These are phyloP conservation scores for Myrica gale DNA, from an alignment of 306 rosid genomes.

Conservation along the genomic window DNA sequence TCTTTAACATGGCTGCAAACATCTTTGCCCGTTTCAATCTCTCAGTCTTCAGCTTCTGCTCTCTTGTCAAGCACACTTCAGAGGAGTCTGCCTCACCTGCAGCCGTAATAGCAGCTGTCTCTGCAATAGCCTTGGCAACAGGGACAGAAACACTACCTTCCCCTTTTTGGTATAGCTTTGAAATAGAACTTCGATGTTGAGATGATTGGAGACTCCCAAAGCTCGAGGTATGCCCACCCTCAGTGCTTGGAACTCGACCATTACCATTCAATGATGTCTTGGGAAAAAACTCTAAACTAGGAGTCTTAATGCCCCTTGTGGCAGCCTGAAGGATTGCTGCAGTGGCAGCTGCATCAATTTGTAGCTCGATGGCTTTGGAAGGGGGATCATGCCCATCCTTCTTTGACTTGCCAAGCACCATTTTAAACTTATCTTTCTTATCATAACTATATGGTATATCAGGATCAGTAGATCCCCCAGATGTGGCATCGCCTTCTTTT, in stretches of 20 bases:
- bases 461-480: conserved; percentile 45
- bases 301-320: conserved; percentile 64
- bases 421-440: conserved; percentile 72
- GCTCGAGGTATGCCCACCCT: conserved; percentile 46
- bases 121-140: conserved; percentile 57
- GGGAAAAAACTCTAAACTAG: conserved; percentile 43
- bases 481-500: conserved; percentile 38
- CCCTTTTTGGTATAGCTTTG: conserved; percentile 22
- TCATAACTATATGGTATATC: conserved; percentile 49
- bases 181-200: conserved; percentile 33
- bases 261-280: conserved; percentile 48
- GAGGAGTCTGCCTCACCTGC: conserved; percentile 79
- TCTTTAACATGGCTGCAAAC: conserved; percentile 78
- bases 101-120: conserved; percentile 63
- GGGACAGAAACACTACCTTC: conserved; percentile 43
- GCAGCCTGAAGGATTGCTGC: conserved; percentile 91
- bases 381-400: conserved; percentile 58
- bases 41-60: conserved; percentile 78
- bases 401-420: conserved; percentile 58
- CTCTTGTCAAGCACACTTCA: conserved; percentile 69
- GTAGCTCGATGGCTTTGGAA: conserved; percentile 43
- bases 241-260: conserved; percentile 47
- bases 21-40: conserved; percentile 85
- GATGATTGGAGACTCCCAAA: conserved; percentile 49
- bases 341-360: conserved; percentile 51